A percentile compares a stretch with the other conserved stretches of the same genome.
Conservation (phyloP, 1,284 basidiomycete species). For the Cryptococcus sp. region DNA sequence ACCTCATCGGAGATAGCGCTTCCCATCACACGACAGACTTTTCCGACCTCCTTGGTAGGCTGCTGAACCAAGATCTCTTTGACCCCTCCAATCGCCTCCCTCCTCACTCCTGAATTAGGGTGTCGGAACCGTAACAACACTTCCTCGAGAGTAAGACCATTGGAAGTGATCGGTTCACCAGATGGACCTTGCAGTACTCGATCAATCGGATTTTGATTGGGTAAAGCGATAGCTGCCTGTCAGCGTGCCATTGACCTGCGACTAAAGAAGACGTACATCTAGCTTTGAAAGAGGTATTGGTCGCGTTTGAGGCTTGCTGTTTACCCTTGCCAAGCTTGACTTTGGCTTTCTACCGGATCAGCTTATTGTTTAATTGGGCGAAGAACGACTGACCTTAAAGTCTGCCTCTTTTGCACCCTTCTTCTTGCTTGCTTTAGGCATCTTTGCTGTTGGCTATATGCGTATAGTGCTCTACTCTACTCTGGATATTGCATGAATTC, state of each 20-base stretch:
- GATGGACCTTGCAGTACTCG: constrained; percentile 28
- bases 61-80: constrained; percentile 70
- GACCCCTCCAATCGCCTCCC: constrained; percentile 76
- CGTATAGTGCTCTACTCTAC: too few species aligned
- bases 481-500: too few species aligned
- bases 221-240: constrained; percentile 77
- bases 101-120: constrained; percentile 69
- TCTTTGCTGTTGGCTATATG: too few species aligned
- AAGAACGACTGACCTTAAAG: constrained; percentile 59
- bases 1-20: constrained; percentile 79
- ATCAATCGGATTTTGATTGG: constrained; percentile 60
- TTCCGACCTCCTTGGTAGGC: constrained; percentile 58
- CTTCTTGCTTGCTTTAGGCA: constrained; percentile 84
- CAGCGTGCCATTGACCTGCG: background rate
- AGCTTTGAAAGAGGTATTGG: constrained; percentile 94
- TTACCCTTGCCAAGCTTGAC: constrained; percentile 96
- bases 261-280: constrained; percentile 57
- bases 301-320: constrained; percentile 71
- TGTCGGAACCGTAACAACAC: constrained; percentile 77
- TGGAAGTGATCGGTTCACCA: constrained; percentile 69
- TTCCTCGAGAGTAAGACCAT: constrained; percentile 73
- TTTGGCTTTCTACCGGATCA: constrained; percentile 72
- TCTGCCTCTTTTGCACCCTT: constrained; percentile 83
- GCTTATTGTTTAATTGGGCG: too few species aligned
- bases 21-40: constrained; percentile 63